A percentile compares a stretch with the other conserved stretches of the same genome.
These are phyloP conservation scores for Podaxis sp. DNA, from an alignment of 768 basidiomycete species.

Conservation along the genomic window DNA sequence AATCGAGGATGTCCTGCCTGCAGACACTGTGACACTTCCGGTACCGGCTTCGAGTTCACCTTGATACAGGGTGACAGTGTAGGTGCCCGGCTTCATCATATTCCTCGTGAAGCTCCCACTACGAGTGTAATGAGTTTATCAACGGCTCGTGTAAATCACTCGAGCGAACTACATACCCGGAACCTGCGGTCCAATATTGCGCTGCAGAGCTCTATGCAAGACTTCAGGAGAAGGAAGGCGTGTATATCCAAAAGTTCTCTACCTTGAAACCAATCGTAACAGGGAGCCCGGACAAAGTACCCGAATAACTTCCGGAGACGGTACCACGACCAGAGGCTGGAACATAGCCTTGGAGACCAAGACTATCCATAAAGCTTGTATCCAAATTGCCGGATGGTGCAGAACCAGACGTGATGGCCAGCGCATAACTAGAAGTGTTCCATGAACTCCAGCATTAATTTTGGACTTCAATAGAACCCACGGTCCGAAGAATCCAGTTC, in stretches of 20 bases:
- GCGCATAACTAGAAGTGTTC: constrained; percentile 33
- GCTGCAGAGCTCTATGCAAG: constrained; percentile 38
- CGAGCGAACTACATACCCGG: constrained; percentile 29
- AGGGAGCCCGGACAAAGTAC: constrained; percentile 37
- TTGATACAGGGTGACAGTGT: constrained; percentile 44
- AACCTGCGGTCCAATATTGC: constrained; percentile 46
- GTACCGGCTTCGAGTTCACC: constrained; percentile 46
- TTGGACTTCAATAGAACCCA: constrained; percentile 21
- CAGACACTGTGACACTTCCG: constrained; percentile 39
- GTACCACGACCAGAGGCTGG: constrained; percentile 44
- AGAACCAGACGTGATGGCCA: constrained; percentile 42
- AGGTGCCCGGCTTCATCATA: constrained; percentile 49
- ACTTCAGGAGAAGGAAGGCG: neutral
- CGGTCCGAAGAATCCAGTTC: constrained; percentile 50
- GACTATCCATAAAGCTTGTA: constrained; percentile 42
- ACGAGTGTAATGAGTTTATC: neutral
- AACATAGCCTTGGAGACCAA: constrained; percentile 45
- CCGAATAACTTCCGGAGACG: constrained; percentile 42
- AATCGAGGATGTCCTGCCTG: constrained; percentile 37
- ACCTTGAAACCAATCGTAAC: constrained; percentile 46
- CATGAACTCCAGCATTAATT: neutral
- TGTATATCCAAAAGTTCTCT: neutral
- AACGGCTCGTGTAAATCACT: neutral
- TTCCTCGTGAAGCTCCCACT: constrained; percentile 43
- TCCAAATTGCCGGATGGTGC: constrained; percentile 42